A percentile compares a stretch with the other conserved stretches of the same genome.
Conservation (phyloP, 2,329 filamentous ascomycete genomes). For the Ophiostoma quercus region DNA sequence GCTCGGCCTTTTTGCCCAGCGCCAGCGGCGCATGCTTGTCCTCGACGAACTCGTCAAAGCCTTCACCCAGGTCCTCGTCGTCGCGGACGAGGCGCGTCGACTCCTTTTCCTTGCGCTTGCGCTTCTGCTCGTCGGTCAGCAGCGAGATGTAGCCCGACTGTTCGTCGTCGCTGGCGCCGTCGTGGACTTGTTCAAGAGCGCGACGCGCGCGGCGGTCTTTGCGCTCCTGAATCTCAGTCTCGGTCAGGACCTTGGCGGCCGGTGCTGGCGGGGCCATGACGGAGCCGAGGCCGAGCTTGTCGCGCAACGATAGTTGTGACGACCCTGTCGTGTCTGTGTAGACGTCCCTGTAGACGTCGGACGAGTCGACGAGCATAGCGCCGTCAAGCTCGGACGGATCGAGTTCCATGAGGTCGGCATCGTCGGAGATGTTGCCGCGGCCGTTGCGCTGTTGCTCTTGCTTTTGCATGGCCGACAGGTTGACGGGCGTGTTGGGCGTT, state of each 20-base stretch:
- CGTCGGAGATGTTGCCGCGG: slow-evolving; percentile 32
- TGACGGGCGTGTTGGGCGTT: slow-evolving; percentile 74
- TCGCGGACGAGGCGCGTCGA: slow-evolving; percentile 73
- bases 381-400: slow-evolving; percentile 59
- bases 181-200: slow-evolving; percentile 39
- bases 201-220: slow-evolving; percentile 82
- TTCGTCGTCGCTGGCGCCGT: slow-evolving; percentile 35
- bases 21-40: slow-evolving; percentile 64
- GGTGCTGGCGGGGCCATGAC: slow-evolving; percentile 30
- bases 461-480: slow-evolving; percentile 40
- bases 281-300: background rate
- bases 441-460: slow-evolving; percentile 34
- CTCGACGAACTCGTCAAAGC: slow-evolving; percentile 86
- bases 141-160: slow-evolving; percentile 34
- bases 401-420: slow-evolving; percentile 50
- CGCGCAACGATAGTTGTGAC: slow-evolving; percentile 26
- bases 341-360: slow-evolving; percentile 34
- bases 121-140: slow-evolving; percentile 30
- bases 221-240: slow-evolving; percentile 82
- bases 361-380: slow-evolving; percentile 56
- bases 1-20: slow-evolving; percentile 72
- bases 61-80: slow-evolving; percentile 89
- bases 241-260: slow-evolving; percentile 59
- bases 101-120: slow-evolving; percentile 52
- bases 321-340: background rate